Conservation (phyloP, 352 stramenopile species). For the Phytophthora aleatoria region DNA sequence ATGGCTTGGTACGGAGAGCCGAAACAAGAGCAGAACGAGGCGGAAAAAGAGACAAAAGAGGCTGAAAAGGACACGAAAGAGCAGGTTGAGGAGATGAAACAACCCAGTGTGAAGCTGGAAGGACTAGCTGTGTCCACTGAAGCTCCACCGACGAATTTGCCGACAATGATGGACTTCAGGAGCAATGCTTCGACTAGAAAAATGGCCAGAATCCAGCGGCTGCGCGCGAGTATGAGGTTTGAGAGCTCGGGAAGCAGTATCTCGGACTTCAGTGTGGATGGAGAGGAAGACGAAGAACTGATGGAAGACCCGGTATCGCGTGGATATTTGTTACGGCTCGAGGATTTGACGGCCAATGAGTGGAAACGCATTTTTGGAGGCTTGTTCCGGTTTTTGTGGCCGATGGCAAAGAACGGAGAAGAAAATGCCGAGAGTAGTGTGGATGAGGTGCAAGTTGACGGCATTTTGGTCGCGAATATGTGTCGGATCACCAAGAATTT, state of each 20-base stretch:
- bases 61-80: neutral
- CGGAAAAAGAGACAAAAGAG: slow-evolving; percentile 3
- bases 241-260: slow-evolving; percentile 51
- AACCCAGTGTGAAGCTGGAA: slow-evolving; percentile 5
- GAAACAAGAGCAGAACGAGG: slow-evolving; percentile 23
- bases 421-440: slow-evolving; percentile 4
- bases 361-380: slow-evolving; percentile 78
- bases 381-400: slow-evolving; percentile 65
- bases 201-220: slow-evolving; percentile 41
- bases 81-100: neutral
- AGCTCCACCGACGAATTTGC: slow-evolving; percentile 15
- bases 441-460: slow-evolving; percentile 55
- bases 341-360: slow-evolving; percentile 65
- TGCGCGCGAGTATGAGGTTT: slow-evolving; percentile 47
- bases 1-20: slow-evolving; percentile 73
- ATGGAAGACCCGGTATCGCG: slow-evolving; percentile 42
- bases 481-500: slow-evolving; percentile 75
- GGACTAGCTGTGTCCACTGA: slow-evolving; percentile 11
- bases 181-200: slow-evolving; percentile 45
- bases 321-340: slow-evolving; percentile 67
- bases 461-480: slow-evolving; percentile 68
- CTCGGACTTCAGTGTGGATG: slow-evolving; percentile 40
- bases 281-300: slow-evolving; percentile 33
- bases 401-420: slow-evolving; percentile 3
- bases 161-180: slow-evolving; percentile 34